Evolutionary conservation across 1,284 basidiomycete species (phyloP).

Genomic region (Ceratobasidium sp.): DNA sequence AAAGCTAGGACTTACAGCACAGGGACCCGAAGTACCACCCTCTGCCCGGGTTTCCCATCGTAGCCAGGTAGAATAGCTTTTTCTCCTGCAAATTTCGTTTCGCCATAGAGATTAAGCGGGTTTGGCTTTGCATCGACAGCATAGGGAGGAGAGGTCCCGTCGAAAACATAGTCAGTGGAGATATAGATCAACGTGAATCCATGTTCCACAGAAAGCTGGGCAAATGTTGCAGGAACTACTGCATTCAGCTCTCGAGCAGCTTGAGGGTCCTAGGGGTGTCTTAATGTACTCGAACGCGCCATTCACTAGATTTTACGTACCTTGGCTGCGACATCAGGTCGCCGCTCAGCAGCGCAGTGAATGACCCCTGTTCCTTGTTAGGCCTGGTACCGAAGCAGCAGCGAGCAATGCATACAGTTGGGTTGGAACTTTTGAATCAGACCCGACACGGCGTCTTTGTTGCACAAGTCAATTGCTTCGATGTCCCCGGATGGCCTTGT

Average conservation of each 20-base stretch:
- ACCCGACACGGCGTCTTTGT: slow-evolving; percentile 64
- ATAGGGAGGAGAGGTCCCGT: slow-evolving; percentile 85
- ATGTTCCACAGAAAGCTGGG: slow-evolving; percentile 66
- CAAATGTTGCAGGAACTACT: slow-evolving; percentile 72
- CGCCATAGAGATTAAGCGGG: slow-evolving; percentile 83
- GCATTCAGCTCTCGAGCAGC: slow-evolving; percentile 79
- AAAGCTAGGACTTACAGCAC: slow-evolving; percentile 69
- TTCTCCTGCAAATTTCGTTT: slow-evolving; percentile 83
- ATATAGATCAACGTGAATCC: slow-evolving; percentile 79
- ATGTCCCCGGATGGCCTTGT: slow-evolving; percentile 70
- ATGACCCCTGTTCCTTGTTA: slow-evolving; percentile 71
- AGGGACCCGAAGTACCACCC: slow-evolving; percentile 80
- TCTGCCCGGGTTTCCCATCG: slow-evolving; percentile 60
- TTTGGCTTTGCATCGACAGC: slow-evolving; percentile 73
- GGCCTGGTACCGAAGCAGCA: neutral
- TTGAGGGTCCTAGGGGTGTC: slow-evolving; percentile 68
- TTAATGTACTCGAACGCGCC: neutral
- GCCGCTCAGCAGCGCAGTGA: slow-evolving; percentile 86
- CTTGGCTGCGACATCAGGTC: slow-evolving; percentile 86
- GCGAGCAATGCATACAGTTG: slow-evolving; percentile 65
- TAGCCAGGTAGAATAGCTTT: slow-evolving; percentile 67
- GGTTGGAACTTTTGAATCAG: slow-evolving; percentile 71
- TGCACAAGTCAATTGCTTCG: slow-evolving; percentile 70
- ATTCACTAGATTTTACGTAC: slow-evolving; percentile 56
- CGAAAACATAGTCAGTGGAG: slow-evolving; percentile 83